Evolutionary conservation across 2,329 filamentous ascomycete genomes (phyloP).

Genomic region (Sarocladiaceae sp.): DNA sequence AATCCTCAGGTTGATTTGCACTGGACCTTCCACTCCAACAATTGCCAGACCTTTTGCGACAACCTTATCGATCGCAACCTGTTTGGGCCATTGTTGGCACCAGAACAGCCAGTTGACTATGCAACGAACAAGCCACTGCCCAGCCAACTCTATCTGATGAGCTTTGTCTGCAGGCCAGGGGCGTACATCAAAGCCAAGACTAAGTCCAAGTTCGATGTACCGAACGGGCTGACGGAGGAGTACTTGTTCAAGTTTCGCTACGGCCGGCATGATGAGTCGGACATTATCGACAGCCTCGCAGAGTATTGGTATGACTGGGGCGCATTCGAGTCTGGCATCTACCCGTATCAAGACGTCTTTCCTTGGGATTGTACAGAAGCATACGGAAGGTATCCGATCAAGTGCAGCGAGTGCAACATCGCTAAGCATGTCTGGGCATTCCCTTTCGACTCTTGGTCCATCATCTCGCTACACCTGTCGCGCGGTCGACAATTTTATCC

Average conservation of each 20-base stretch:
- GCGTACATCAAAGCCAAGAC: slow-evolving; percentile 21
- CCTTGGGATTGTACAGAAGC: slow-evolving; percentile 46
- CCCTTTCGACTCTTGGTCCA: slow-evolving; percentile 40
- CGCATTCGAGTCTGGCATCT: slow-evolving; percentile 31
- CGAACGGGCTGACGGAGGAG: slow-evolving; percentile 37
- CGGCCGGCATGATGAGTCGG: slow-evolving; percentile 34
- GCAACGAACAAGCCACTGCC: slow-evolving; percentile 10
- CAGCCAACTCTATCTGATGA: slow-evolving; percentile 30
- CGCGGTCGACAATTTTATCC: slow-evolving; percentile 32
- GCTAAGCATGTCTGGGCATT: slow-evolving; percentile 41
- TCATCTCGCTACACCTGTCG: slow-evolving; percentile 32
- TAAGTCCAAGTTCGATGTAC: slow-evolving; percentile 30
- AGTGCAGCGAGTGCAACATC: slow-evolving; percentile 34
- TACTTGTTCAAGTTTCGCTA: slow-evolving; percentile 35
- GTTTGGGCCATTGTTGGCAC: slow-evolving; percentile 24
- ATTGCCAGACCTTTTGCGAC: slow-evolving; percentile 34
- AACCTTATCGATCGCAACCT: slow-evolving; percentile 25
- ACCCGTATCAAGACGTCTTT: slow-evolving; percentile 36
- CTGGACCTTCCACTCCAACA: slow-evolving; percentile 29
- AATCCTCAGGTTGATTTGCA: slow-evolving; percentile 20
- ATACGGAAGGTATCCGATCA: slow-evolving; percentile 29
- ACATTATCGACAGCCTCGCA: slow-evolving; percentile 36
- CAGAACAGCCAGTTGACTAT: not conserved
- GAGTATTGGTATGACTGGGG: slow-evolving; percentile 46
- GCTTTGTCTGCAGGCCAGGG: slow-evolving; percentile 30